These are phyloP conservation scores for Mesembryanthemum crystallinum DNA, from an alignment of 148 eudicot genomes.

Conservation along the genomic window DNA sequence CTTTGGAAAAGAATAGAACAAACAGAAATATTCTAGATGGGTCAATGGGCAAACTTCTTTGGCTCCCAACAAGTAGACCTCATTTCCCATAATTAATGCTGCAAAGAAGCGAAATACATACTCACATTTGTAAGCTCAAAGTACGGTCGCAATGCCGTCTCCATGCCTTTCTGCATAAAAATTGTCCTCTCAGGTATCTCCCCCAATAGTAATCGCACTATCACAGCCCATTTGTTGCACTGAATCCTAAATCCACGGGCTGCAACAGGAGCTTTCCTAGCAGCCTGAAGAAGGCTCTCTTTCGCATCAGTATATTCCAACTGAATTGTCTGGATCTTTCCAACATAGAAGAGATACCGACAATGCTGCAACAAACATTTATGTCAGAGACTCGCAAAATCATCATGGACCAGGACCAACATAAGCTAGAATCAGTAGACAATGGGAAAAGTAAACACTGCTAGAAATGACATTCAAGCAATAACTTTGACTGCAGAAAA, in stretches of 20 bases:
- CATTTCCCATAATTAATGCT: not conserved
- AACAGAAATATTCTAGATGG: too few relatives aligned
- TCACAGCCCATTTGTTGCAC: conserved; percentile 97
- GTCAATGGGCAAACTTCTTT: not conserved
- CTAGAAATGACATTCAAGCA: not conserved
- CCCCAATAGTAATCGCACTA: conserved; percentile 81
- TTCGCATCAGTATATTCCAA: conserved; percentile 97
- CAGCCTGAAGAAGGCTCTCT: conserved; percentile 94
- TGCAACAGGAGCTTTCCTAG: conserved; percentile 86
- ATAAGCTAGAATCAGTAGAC: not conserved
- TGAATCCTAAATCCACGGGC: conserved; percentile 95
- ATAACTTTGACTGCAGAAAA: not conserved
- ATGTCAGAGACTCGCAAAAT: not conserved
- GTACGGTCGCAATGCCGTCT: conserved; percentile 84
- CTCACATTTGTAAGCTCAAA: conserved; percentile 98
- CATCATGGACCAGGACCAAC: not conserved
- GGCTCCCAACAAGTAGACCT: not conserved
- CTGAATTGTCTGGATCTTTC: conserved; percentile 94
- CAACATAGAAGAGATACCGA: conserved; percentile 88
- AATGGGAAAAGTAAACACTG: not conserved
- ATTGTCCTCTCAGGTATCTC: conserved; percentile 97
- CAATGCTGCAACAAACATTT: conserved; percentile 56
- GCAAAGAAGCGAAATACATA: conserved; percentile 12
- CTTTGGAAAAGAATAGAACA: not conserved
- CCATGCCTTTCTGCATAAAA: conserved; percentile 98